Percentiles rank a stretch among this genome's conserved stretches.
Evolutionary conservation across 2,329 filamentous ascomycete species (phyloP).

Genomic region (Juglanconis sp.): DNA sequence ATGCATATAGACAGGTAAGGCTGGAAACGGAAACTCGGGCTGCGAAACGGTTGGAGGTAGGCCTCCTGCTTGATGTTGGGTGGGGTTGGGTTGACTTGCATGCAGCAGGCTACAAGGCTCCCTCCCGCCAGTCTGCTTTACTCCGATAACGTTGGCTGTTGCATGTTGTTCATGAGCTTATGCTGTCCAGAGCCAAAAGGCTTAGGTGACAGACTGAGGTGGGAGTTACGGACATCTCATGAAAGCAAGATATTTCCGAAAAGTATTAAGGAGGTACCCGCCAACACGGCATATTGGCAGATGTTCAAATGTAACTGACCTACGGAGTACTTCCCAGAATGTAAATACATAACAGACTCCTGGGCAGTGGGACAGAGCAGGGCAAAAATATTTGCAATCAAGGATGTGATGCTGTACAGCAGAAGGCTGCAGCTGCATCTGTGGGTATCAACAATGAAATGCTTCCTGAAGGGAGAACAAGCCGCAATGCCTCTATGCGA

Average conservation of each 20-base stretch:
- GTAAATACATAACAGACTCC: too few species aligned
- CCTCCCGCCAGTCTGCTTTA: not conserved
- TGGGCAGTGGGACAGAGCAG: not conserved
- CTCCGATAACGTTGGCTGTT: too few species aligned
- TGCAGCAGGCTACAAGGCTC: not conserved
- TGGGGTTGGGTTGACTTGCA: not conserved
- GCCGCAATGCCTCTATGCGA: slow-evolving; percentile 8
- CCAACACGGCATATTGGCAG: too few species aligned
- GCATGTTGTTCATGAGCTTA: too few species aligned
- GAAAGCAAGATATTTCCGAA: too few species aligned
- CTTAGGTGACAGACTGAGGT: too few species aligned
- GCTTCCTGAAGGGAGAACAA: not conserved
- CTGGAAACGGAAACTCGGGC: not conserved
- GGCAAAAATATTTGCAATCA: not conserved
- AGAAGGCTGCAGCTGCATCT: not conserved
- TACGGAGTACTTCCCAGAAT: too few species aligned
- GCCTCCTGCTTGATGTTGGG: not conserved
- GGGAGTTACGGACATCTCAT: too few species aligned
- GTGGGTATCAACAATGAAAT: not conserved
- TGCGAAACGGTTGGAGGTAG: not conserved
- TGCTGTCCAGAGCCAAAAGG: too few species aligned
- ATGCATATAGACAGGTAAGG: not conserved
- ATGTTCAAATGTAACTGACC: too few species aligned
- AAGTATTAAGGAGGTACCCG: too few species aligned
- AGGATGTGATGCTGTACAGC: not conserved